Evolutionary conservation across 2,329 filamentous ascomycete species (phyloP).

Genomic region (Calonectria henricotiae): DNA sequence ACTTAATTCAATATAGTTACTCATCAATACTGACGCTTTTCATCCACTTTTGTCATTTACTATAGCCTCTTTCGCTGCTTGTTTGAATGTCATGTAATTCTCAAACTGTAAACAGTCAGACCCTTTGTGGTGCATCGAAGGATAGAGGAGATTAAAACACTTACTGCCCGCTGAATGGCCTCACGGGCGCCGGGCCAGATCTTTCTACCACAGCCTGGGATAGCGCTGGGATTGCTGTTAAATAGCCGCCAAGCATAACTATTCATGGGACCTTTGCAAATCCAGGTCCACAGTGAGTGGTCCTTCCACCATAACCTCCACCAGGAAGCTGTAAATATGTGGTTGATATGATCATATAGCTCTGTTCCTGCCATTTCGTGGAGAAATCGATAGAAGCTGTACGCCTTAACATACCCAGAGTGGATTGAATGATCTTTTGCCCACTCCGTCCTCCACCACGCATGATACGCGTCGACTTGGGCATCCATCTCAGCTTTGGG

Average conservation of each 20-base stretch:
- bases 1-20: too few relatives aligned
- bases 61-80: neutral
- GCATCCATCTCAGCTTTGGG: neutral
- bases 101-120: neutral
- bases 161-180: neutral
- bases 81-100: neutral
- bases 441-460: neutral
- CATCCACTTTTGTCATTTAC: neutral
- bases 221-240: constrained; percentile 1
- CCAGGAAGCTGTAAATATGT: neutral
- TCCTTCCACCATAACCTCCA: constrained; percentile 5
- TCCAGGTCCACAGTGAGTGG: neutral
- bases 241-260: neutral
- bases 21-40: too few relatives aligned
- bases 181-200: neutral
- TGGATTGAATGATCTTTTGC: neutral
- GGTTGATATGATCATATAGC: neutral
- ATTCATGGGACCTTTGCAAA: constrained; percentile 1
- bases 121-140: neutral
- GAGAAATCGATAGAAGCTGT: neutral
- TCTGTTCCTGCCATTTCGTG: constrained; percentile 1
- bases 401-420: neutral
- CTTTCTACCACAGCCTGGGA: neutral
- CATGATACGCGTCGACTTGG: neutral
- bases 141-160: neutral